A percentile compares a stretch with the other conserved stretches of the same genome.
Evolutionary conservation across 73 alveolate genomes (phyloP).

Genomic region (Paramecium primaurelia): DNA sequence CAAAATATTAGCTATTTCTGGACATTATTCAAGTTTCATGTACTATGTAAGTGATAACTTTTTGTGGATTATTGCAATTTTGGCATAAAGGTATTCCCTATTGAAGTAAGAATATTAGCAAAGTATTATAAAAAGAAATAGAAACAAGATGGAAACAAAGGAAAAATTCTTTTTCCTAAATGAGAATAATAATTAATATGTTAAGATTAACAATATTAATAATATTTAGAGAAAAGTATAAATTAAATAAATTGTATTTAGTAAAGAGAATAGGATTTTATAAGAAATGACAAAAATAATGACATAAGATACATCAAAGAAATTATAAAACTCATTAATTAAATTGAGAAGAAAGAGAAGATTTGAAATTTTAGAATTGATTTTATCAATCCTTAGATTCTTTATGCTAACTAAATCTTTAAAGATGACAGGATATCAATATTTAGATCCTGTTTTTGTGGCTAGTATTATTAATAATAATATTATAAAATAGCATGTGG

Average conservation of each 20-base stretch:
- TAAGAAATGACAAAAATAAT: background rate
- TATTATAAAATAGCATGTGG: background rate
- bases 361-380: conserved; percentile 64
- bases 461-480: conserved; percentile 31
- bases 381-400: conserved; percentile 62
- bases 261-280: background rate
- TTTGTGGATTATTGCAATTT: conserved; percentile 64
- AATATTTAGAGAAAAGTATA: conserved; percentile 49
- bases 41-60: conserved; percentile 81
- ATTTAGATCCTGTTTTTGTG: conserved; percentile 72
- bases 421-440: conserved; percentile 63
- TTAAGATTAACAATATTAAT: conserved; percentile 1
- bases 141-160: conserved; percentile 49
- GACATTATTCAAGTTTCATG: conserved; percentile 73
- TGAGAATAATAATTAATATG: conserved; percentile 41
- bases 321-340: conserved; percentile 34
- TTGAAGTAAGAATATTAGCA: background rate
- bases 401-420: conserved; percentile 65
- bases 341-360: conserved; percentile 72
- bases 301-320: conserved; percentile 2
- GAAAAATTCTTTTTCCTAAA: conserved; percentile 51
- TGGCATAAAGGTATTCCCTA: conserved; percentile 26
- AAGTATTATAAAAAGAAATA: conserved; percentile 15
- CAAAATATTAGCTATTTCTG: conserved; percentile 59
- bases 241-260: background rate